Evolutionary conservation across 2,329 filamentous ascomycete species (phyloP), one percentile per base, ranked within the genome.

Genomic region (Penicillium sp.): DNA sequence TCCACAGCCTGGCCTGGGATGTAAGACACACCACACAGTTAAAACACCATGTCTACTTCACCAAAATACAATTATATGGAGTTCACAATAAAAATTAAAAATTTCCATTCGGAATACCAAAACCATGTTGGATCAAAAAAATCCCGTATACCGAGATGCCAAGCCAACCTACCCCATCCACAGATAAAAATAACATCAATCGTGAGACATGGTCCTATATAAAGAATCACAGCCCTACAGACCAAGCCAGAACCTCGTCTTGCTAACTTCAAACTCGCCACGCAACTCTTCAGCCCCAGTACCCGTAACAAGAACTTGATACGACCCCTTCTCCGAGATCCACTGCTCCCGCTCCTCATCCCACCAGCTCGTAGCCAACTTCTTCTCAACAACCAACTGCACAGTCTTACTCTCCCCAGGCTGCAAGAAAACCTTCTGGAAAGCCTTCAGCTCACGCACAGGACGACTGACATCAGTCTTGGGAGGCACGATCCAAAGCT

Each of bases 301-400:
- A 58, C 84, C 74, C 6, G 75, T 88, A 2, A 90, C 82, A 54
- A 86, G 73, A 17, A 90, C 79, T 56, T 82, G 81, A 69, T 90
- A 91, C 48, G 78, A 77, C 31, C 88, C 89, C 69, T 81, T 81
- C 75, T 90, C 87, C 1, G 82, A 82, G 21, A 84, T 81, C 88
- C 88, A 92, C 66, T 84, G 78, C 55, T 82, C 79, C 13, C 84
- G 77, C 61, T 83, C 81, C 75, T 91, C 89, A 64, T 90, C 87
- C 80, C 86, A 91, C 75, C 87, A 91, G 54, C 84, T 84, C 0
- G 85, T 82, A 0, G 84, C 86, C 54, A 89, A 86, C 74, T 89
- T 90, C 67, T 83, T 83, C 59, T 83, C 71, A n/a, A 77, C 69
- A 4, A 77, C 74, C 8, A 92, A 78, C n/a, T 80, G 76, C 2